Evolutionary conservation across 805 yeast genomes (phyloP), one percentile per base, ranked within the genome.

Genomic region (Ogataea parapolymorpha): DNA sequence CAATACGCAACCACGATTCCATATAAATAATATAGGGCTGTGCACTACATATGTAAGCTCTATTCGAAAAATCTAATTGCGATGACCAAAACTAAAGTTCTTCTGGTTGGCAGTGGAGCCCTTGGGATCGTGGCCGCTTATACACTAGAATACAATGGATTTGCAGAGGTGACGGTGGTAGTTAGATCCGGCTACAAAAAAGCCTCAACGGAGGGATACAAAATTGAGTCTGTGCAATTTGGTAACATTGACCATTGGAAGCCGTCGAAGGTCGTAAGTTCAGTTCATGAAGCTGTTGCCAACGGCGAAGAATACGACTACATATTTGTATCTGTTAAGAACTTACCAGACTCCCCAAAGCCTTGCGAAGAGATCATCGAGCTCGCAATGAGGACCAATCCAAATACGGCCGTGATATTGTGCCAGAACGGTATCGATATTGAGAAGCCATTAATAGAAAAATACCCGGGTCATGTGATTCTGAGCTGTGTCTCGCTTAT

Each of bases 61-160:
- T 7, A 6, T 8, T 6, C 22, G 7, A 18, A 13, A 22, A 20
- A 33, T 20, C 27, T 11, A 12, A 12, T 12, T 9, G n/a, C 13
- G 3, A 24, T 26, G 16, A n/a, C n/a, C 25, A 35, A 49, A 50
- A 45, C 49, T 60, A 59, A 66, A 42, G 79, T 80, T 5, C 65
- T 85, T n/a, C 66, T 85, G 9, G 72, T 86, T 24, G 95, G 95
- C 4, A 74, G 86, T 4, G 95, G 95, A 5, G 95, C 95, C 14
- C 85, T 87, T 3, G 95, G 95, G 16, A 69, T 85, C 5, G 77
- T 86, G n/a, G 80, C 82, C 2, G 86, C 93, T 0, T 70, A 79
- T 39, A 75, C 85, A 0, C 66, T 86, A 22, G 70, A 67, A 45
- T 55, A 61, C 40, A 66, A 71, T 30, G 72, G 70, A 0, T 53